phyloP scores from a whole-genome alignment of 2,329 filamentous ascomycete genomes.

The Scedosporium minutisporum region DNA sequence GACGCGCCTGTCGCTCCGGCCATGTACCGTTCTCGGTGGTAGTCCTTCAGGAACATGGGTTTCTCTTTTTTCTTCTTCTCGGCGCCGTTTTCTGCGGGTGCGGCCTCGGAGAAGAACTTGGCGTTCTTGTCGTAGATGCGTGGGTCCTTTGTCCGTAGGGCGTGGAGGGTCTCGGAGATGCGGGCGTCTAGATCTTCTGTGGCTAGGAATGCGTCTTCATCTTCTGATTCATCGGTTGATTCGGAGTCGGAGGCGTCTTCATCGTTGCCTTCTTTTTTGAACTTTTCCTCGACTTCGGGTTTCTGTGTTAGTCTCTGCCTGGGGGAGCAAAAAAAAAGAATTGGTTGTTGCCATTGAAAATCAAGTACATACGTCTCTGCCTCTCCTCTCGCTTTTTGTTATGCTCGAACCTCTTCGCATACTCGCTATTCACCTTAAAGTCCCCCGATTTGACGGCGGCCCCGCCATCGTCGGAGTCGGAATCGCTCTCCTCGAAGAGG shows the following conservation, averaged over 20 bases:
- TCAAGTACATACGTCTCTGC: conserved; percentile 48
- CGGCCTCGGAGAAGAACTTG: conserved; percentile 43
- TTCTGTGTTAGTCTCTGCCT: not conserved
- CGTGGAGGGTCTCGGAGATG: conserved; percentile 76
- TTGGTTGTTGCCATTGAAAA: not conserved
- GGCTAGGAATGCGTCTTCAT: conserved; percentile 79
- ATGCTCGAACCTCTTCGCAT: conserved; percentile 80
- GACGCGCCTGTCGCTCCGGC: conserved; percentile 54
- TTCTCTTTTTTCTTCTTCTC: conserved; percentile 59
- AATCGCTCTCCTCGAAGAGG: conserved; percentile 42
- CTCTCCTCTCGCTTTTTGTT: conserved; percentile 95
- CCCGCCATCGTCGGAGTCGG: conserved; percentile 30
- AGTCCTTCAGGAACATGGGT: conserved; percentile 77
- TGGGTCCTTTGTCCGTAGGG: conserved; percentile 85
- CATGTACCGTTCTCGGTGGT: conserved; percentile 84
- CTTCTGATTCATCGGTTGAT: conserved; percentile 75
- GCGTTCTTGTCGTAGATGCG: conserved; percentile 79
- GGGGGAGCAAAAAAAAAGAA: not conserved
- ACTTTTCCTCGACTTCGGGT: conserved; percentile 70
- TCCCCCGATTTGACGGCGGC: conserved; percentile 14
- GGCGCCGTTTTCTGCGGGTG: conserved; percentile 13
- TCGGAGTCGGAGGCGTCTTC: conserved; percentile 44
- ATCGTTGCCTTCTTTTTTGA: conserved; percentile 37
- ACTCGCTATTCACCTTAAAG: conserved; percentile 85
- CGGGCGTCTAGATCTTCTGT: conserved; percentile 79